A percentile compares a stretch with the other conserved stretches of the same genome.
Conservation (phyloP, 1,284 basidiomycete genomes). For the Gomphus sp. region DNA sequence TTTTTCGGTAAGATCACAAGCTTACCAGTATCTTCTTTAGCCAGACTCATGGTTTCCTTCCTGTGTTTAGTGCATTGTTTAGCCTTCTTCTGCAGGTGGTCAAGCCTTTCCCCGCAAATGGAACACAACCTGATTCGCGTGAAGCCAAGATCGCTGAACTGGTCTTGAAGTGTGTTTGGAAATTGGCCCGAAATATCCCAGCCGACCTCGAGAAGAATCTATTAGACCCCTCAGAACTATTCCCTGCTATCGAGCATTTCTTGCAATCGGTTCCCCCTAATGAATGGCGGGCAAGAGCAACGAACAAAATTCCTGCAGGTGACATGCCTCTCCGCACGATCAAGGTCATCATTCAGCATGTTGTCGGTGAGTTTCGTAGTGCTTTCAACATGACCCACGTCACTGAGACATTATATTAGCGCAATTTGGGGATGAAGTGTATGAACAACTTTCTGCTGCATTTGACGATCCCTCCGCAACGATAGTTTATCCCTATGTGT, state of each 20-base stretch:
- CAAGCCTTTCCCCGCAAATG: slow-evolving; percentile 71
- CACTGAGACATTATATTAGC: slow-evolving; percentile 33
- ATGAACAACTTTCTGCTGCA: slow-evolving; percentile 67
- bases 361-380: slow-evolving; percentile 65
- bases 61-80: slow-evolving; percentile 59
- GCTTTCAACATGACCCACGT: slow-evolving; percentile 7
- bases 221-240: slow-evolving; percentile 81
- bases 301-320: slow-evolving; percentile 86
- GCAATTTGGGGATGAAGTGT: slow-evolving; percentile 72
- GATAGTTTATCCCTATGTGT: slow-evolving; percentile 78
- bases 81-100: slow-evolving; percentile 81
- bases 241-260: slow-evolving; percentile 94
- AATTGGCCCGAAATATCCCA: slow-evolving; percentile 89
- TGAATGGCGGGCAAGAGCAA: slow-evolving; percentile 89
- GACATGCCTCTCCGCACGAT: slow-evolving; percentile 97
- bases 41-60: slow-evolving; percentile 7
- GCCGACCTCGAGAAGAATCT: slow-evolving; percentile 77
- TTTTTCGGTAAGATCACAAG: slow-evolving; percentile 67
- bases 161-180: slow-evolving; percentile 98
- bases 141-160: slow-evolving; percentile 91
- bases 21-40: background rate
- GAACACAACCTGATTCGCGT: slow-evolving; percentile 59
- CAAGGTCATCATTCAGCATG: slow-evolving; percentile 95
- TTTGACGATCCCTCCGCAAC: slow-evolving; percentile 79
- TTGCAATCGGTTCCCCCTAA: slow-evolving; percentile 89